phyloP scores from a whole-genome alignment of 139 green algal genomes.

The Desmodesmus armatus region DNA sequence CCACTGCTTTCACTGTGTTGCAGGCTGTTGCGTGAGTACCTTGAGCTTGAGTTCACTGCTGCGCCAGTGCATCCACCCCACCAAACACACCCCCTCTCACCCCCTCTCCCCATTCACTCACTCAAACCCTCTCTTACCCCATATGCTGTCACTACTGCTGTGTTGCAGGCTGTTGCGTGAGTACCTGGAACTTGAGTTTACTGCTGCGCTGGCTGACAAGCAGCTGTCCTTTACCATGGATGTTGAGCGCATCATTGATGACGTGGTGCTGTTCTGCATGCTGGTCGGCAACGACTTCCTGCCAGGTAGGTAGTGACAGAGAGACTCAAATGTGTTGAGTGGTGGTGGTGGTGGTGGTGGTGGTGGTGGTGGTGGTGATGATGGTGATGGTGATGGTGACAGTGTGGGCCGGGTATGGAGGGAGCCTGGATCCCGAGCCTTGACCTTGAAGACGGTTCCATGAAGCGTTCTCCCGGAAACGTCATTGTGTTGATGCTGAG shows the following conservation, averaged over 20 bases:
- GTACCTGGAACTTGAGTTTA: conserved; percentile 74
- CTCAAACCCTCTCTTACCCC: background rate
- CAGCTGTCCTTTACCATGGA: conserved; percentile 67
- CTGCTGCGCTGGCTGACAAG: background rate
- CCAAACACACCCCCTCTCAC: background rate
- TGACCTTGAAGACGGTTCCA: no score
- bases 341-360: no score
- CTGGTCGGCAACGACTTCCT: conserved; percentile 98
- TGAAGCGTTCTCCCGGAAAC: no score
- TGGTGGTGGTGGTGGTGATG: no score
- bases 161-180: conserved; percentile 89
- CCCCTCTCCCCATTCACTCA: conserved; percentile 71
- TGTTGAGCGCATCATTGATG: conserved; percentile 92
- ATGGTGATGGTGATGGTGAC: no score
- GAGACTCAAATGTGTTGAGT: no score
- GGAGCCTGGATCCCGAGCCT: no score
- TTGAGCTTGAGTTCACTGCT: no score
- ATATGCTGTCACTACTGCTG: conserved; percentile 6
- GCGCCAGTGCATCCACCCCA: no score
- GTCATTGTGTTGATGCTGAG: no score
- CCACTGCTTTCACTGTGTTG: background rate
- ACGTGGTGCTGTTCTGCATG: conserved; percentile 97
- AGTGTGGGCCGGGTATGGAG: no score
- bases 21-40: conserved; percentile 91
- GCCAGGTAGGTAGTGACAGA: no score